Base-by-base conservation (phyloP, 1,284 basidiomycete species). In the Albatrellus sp. region DNA sequence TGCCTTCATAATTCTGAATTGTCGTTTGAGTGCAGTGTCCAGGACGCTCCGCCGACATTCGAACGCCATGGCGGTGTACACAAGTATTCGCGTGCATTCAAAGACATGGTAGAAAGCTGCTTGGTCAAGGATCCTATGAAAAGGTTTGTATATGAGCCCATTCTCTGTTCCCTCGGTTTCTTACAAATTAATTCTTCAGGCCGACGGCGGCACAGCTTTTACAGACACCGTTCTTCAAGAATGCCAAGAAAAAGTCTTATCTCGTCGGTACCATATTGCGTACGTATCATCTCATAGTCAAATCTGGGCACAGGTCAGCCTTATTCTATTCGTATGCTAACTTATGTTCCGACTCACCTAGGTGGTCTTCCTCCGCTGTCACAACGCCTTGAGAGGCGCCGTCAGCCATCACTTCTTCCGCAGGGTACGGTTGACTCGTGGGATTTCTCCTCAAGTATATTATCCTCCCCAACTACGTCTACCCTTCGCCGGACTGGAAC, bases 121-220 rank as follows among this genome's bases (percentile, higher is more conserved):
- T 69, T 93, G 37, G 69, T 72, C 43, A 92, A 92, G 60, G 85
- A 92, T 56, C 88, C 90, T 3, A 66, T 73, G 11, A 74, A 77
- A 57, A 71, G 90, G 73, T 77, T 50, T 14, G 46, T 43, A 24
- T 24, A 28, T 37, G 16, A 16, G 46, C 30, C 40, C n/a, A 11
- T 38, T 28, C 20, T n/a, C n/a, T n/a, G n/a, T 29, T 24, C 16
- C 12, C 28, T 13, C 14, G 13, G 37, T 2, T 16, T 31, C 39
- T 40, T 40, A 40, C 16, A 38, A 50, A 17, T 19, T 34, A 7
- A 38, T 7, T 24, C 34, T 24, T 28, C 48, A 83, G 82, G 16
- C 90, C 89, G 16, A 80, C 78, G 1, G 82, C 90, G 2, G 73
- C 73, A 42, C 75, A 88, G 54, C 67, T 93, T n/a, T 68, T 93